Evolutionary conservation across 306 rosid species (phyloP), one percentile per base, ranked within the genome.

Genomic region (Acacia confusa): DNA sequence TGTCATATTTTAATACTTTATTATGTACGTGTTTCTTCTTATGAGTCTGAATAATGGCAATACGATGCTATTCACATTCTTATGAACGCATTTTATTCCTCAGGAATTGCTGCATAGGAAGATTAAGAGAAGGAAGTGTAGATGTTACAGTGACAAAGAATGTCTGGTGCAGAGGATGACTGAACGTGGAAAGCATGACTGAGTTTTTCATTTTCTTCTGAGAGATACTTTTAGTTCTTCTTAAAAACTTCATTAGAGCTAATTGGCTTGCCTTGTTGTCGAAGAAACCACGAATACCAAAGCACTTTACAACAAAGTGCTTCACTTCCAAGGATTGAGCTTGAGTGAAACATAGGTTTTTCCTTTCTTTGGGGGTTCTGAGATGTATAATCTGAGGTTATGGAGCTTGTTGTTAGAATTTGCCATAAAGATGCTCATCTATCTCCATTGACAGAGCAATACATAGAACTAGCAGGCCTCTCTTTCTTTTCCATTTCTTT

Each of bases 61-160:
- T 16, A 17, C 30, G 40, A 74, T 28, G 60, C 36, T 80, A 65
- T 74, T 87, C 65, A 65, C 76, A 66, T 53, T 74, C 43, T 75
- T 79, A 41, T 20, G 65, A 72, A 44, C 82, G 41, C 64, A 50
- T 80, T 79, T 82, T 45, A 0, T 88, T 77, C 52, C 86, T 82
- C 92, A 92, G 97, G 94, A 82, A 89, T 92, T 84, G 94, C 92
- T 83, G 91, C 94, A 19, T 90, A 90, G 92, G 94, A 82, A 90
- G 90, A 68, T 82, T 77, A 72, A 60, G 82, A 72, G 70, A 72
- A 25, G 82, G 78, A 72, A 81, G 74, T 28, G 67, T 58, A 85
- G 71, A 55, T 81, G 75, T 78, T 74, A 77, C 76, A 86, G 84
- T 75, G 89, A 85, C 38, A 81, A 82, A 50, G 86, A 66, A 75